Percentiles rank a stretch among this genome's conserved stretches.
These are phyloP conservation scores for Nectriaceae sp. DNA, from an alignment of 2,329 filamentous ascomycete species.

Conservation along the genomic window DNA sequence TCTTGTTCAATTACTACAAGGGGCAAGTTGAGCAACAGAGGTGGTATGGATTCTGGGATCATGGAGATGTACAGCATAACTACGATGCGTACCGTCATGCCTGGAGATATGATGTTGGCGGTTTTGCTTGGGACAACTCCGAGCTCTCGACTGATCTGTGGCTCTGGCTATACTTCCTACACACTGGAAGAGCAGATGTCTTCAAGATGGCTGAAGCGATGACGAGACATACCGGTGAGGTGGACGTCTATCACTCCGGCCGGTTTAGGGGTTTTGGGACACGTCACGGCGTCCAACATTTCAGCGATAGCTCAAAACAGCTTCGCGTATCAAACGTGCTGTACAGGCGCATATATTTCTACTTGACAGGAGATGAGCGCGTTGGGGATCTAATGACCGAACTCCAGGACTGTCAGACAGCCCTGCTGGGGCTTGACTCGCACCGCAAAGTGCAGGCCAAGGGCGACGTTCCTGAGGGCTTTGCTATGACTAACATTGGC, in stretches of 20 bases:
- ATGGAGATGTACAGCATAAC: conserved; percentile 63
- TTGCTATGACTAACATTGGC: conserved; percentile 20
- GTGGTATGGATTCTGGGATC: conserved; percentile 65
- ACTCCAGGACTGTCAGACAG: conserved; percentile 12
- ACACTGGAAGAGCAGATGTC: conserved; percentile 56
- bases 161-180: conserved; percentile 63
- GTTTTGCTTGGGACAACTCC: conserved; percentile 66
- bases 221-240: conserved; percentile 59
- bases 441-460: conserved; percentile 20
- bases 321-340: conserved; percentile 46
- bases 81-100: conserved; percentile 60
- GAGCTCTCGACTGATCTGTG: conserved; percentile 63
- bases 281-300: conserved; percentile 64
- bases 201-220: conserved; percentile 61
- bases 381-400: conserved; percentile 44
- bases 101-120: conserved; percentile 64
- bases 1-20: conserved; percentile 56
- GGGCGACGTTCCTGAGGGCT: conserved; percentile 12
- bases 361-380: conserved; percentile 57
- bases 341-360: conserved; percentile 54
- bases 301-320: conserved; percentile 61
- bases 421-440: conserved; percentile 14
- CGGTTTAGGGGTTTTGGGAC: conserved; percentile 61
- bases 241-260: conserved; percentile 62
- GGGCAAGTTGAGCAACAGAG: conserved; percentile 55